Conservation (phyloP, 176 grass and related monocot genomes). For the Thinopyrum elongatum region DNA sequence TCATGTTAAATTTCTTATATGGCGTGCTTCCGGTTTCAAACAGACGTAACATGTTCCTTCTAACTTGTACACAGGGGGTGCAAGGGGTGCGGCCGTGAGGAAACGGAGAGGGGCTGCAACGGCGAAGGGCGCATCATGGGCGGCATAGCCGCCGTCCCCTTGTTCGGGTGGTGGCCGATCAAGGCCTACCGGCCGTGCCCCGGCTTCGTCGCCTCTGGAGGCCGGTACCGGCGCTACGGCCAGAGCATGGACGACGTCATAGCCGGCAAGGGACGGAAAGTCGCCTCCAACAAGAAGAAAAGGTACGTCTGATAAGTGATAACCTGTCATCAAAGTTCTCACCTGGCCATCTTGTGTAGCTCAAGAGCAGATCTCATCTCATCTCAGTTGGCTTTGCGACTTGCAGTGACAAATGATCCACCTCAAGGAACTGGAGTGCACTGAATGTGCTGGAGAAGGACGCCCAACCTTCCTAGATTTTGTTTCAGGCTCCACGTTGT, state of each 20-base stretch:
- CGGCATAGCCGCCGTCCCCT: slow-evolving; percentile 81
- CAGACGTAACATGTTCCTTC: not conserved
- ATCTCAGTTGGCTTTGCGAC: slow-evolving; percentile 3
- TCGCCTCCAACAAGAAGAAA: slow-evolving; percentile 25
- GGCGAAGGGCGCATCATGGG: slow-evolving; percentile 93
- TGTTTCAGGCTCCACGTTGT: not conserved
- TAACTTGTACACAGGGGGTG: slow-evolving; percentile 36
- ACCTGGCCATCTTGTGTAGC: not conserved
- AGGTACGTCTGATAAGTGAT: slow-evolving; percentile 9
- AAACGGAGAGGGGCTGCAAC: slow-evolving; percentile 77
- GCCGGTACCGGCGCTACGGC: slow-evolving; percentile 74
- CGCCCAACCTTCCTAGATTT: not conserved
- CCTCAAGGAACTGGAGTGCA: not conserved
- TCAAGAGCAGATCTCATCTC: not conserved
- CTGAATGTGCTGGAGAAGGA: not conserved
- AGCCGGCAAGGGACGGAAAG: slow-evolving; percentile 54
- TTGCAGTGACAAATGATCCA: slow-evolving; percentile 27
- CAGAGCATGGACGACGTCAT: slow-evolving; percentile 96
- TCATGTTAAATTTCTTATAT: not conserved
- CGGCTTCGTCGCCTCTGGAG: slow-evolving; percentile 66
- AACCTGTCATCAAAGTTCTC: not conserved
- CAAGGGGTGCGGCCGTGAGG: slow-evolving; percentile 63
- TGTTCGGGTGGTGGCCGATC: slow-evolving; percentile 94
- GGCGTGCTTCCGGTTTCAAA: not conserved
- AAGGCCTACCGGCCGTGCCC: slow-evolving; percentile 95